Conservation (phyloP, 2,329 filamentous ascomycete species). For the Aplosporella prunicola region DNA sequence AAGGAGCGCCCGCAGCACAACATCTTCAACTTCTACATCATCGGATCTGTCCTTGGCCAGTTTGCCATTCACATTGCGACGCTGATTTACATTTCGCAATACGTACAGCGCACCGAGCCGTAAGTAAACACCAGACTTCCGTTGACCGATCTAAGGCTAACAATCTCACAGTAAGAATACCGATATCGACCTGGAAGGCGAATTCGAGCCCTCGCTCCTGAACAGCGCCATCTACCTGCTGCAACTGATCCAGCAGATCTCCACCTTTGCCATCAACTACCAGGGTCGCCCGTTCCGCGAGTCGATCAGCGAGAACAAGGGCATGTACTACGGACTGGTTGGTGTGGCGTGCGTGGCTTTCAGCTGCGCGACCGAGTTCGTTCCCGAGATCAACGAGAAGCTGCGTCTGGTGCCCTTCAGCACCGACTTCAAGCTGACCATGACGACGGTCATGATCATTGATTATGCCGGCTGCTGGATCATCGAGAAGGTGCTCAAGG, state of each 20-base stretch:
- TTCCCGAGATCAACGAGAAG: conserved; percentile 89
- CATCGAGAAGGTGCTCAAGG: conserved; percentile 80
- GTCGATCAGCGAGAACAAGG: conserved; percentile 86
- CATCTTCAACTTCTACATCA: conserved; percentile 99
- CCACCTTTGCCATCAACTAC: conserved; percentile 98
- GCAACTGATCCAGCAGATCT: conserved; percentile 97
- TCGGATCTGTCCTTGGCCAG: conserved; percentile 92
- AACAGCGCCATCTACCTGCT: conserved; percentile 96
- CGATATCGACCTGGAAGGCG: conserved; percentile 82
- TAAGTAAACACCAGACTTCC: conserved; percentile 48
- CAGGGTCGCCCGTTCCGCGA: conserved; percentile 97
- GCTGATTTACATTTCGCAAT: conserved; percentile 84
- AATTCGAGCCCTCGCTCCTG: conserved; percentile 85
- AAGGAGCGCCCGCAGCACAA: conserved; percentile 97
- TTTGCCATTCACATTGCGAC: conserved; percentile 94
- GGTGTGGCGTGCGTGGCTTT: conserved; percentile 86
- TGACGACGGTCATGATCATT: conserved; percentile 75
- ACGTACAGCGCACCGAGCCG: conserved; percentile 79
- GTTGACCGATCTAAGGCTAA: conserved; percentile 29
- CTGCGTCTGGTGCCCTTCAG: conserved; percentile 88
- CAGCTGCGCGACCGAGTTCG: conserved; percentile 85
- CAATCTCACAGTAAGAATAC: conserved; percentile 37
- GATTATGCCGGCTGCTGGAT: conserved; percentile 83
- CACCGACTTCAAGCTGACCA: conserved; percentile 75
- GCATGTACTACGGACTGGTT: conserved; percentile 96